phyloP scores from a whole-genome alignment of 441 rosid genomes.

The Codiaeum variegatum region DNA sequence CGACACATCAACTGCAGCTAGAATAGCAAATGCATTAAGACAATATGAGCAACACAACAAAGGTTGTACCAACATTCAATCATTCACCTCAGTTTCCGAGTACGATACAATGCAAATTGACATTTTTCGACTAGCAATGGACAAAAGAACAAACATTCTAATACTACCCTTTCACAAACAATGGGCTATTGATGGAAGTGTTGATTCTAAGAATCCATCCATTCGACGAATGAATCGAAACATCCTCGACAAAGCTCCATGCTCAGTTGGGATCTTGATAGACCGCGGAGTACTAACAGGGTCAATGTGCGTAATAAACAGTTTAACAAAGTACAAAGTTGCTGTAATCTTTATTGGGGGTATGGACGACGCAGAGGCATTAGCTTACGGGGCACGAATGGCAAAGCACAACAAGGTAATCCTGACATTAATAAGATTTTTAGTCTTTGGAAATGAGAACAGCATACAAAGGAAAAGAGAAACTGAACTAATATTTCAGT shows the following conservation, averaged over 20 bases:
- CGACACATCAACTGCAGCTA: conserved; percentile 25
- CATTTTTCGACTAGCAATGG: conserved; percentile 41
- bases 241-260: conserved; percentile 53
- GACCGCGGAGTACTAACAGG: conserved; percentile 44
- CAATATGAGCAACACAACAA: conserved; percentile 35
- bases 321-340: conserved; percentile 37
- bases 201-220: conserved; percentile 24
- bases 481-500: conserved; percentile 33
- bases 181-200: conserved; percentile 41
- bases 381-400: conserved; percentile 57
- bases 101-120: conserved; percentile 48
- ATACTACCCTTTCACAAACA: conserved; percentile 60
- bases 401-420: conserved; percentile 36
- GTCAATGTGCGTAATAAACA: conserved; percentile 40
- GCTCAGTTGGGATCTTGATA: conserved; percentile 63
- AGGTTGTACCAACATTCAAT: conserved; percentile 32
- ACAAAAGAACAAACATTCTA: conserved; percentile 39
- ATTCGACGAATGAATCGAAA: conserved; percentile 40
- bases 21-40: conserved; percentile 37
- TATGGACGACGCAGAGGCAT: conserved; percentile 72
- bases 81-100: conserved; percentile 48
- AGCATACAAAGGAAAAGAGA: conserved; percentile 33
- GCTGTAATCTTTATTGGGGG: conserved; percentile 69
- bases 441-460: conserved; percentile 36
- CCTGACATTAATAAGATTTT: conserved; percentile 50